Evolutionary conservation across 768 basidiomycete genomes (phyloP), one percentile per base, ranked within the genome.

Genomic region (Galerina marginata): DNA sequence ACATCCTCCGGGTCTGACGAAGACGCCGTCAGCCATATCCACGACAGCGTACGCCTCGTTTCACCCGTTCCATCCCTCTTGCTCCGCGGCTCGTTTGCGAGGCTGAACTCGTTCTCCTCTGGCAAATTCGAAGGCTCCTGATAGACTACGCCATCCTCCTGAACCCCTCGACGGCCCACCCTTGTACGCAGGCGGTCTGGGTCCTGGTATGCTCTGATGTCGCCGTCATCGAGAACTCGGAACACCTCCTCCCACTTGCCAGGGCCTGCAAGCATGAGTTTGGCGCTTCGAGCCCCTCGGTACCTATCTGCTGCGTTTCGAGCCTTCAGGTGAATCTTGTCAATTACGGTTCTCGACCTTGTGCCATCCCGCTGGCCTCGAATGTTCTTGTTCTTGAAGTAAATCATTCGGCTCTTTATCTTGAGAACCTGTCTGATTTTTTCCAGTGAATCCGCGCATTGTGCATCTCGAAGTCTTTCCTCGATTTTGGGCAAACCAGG

Each of bases 361-460:
- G 53, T 59, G 0, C 63, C 62, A 5, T 60, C 60, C 2, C 58
- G 25, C 14, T 67, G 65, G 0, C 65, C 62, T 2, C 60, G 38
- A 3, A 61, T 15, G 42, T 67, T 67, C 44, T 59, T 59, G n/a
- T 61, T 61, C 20, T 61, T 61, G 60, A 66, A 66, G 14, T 56
- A 5, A 4, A 59, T 43, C 23, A 66, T 49, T 2, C 54, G 59
- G 2, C 20, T 38, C 36, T 66, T 66, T 25, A 66, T 46, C 20
- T 53, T 53, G 1, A 67, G 50, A 9, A n/a, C n/a, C n/a, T n/a
- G n/a, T n/a, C n/a, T n/a, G n/a, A n/a, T n/a, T n/a, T n/a, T n/a
- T n/a, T n/a, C n/a, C n/a, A n/a, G n/a, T n/a, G n/a, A n/a, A n/a
- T n/a, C n/a, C n/a, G n/a, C n/a, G n/a, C n/a, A n/a, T n/a, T n/a